These are phyloP conservation scores for Dactylella cylindrospora DNA, from an alignment of 2,329 filamentous ascomycete genomes.

Conservation along the genomic window DNA sequence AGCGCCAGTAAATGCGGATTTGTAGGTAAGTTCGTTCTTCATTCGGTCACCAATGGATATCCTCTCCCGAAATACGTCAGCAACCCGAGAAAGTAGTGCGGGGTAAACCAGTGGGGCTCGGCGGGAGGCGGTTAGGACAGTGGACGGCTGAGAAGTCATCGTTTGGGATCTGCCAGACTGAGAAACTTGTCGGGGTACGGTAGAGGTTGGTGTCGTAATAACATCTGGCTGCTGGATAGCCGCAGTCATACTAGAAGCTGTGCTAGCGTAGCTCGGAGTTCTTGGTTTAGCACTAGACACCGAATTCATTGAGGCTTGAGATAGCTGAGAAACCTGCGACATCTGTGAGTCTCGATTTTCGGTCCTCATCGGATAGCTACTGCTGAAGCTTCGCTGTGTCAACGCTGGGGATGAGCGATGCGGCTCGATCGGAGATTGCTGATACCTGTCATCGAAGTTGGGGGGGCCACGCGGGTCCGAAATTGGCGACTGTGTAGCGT, in stretches of 20 bases:
- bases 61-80: slow-evolving; percentile 85
- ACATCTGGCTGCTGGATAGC: slow-evolving; percentile 28
- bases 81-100: slow-evolving; percentile 87
- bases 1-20: slow-evolving; percentile 91
- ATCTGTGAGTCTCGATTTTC: slow-evolving; percentile 43
- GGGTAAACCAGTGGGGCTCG: slow-evolving; percentile 87
- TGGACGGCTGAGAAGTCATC: slow-evolving; percentile 48
- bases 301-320: slow-evolving; percentile 27
- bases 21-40: slow-evolving; percentile 96
- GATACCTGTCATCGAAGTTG: slow-evolving; percentile 23
- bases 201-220: slow-evolving; percentile 51
- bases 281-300: slow-evolving; percentile 54
- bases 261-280: slow-evolving; percentile 50
- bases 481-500: slow-evolving; percentile 32
- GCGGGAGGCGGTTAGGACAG: slow-evolving; percentile 48
- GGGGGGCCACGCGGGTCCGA: slow-evolving; percentile 53
- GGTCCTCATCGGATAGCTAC: slow-evolving; percentile 29
- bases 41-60: slow-evolving; percentile 82
- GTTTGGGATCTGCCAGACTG: slow-evolving; percentile 46
- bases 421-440: slow-evolving; percentile 29
- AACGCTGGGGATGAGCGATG: slow-evolving; percentile 36
- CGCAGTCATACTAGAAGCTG: slow-evolving; percentile 50
- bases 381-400: slow-evolving; percentile 45
- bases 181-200: slow-evolving; percentile 12
- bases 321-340: slow-evolving; percentile 28